Percentiles rank a stretch among this genome's conserved stretches.
phyloP scores from a whole-genome alignment of 352 stramenopile species.

The Stramenopiles sp. region DNA sequence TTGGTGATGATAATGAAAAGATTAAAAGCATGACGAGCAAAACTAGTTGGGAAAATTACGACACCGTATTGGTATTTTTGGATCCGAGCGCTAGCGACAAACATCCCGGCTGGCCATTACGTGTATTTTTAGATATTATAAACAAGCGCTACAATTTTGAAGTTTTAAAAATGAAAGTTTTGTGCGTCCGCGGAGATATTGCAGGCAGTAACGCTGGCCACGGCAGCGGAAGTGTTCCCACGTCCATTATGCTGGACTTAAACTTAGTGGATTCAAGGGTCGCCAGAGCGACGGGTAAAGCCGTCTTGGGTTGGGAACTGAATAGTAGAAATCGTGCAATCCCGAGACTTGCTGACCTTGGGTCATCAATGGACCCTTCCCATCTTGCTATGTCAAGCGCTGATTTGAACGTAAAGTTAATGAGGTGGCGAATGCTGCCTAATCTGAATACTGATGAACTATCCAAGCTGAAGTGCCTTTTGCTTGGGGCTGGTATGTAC shows the following conservation, averaged over 20 bases:
- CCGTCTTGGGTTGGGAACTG: conserved; percentile 43
- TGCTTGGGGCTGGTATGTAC: conserved; percentile 60
- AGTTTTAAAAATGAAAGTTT: neutral
- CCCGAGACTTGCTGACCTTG: conserved; percentile 47
- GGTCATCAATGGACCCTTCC: conserved; percentile 43
- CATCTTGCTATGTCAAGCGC: conserved; percentile 79
- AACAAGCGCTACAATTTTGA: neutral
- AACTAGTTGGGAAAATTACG: no score
- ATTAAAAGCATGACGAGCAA: no score
- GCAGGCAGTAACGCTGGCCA: no score
- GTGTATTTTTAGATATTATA: conserved; percentile 54
- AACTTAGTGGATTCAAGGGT: no score
- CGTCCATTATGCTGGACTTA: no score
- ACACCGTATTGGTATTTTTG: conserved; percentile 48
- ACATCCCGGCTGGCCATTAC: conserved; percentile 59
- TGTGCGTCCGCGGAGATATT: no score
- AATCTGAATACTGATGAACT: conserved; percentile 71
- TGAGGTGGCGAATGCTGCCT: conserved; percentile 92
- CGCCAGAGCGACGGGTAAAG: no score
- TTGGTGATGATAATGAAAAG: no score
- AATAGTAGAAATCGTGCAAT: conserved; percentile 47
- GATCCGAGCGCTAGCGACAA: conserved; percentile 48
- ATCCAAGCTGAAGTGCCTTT: conserved; percentile 66
- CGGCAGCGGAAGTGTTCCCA: no score
- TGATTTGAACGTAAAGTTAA: conserved; percentile 96